phyloP scores from a whole-genome alignment of 2,329 filamentous ascomycete genomes.

The Beauveria brongniartii region DNA sequence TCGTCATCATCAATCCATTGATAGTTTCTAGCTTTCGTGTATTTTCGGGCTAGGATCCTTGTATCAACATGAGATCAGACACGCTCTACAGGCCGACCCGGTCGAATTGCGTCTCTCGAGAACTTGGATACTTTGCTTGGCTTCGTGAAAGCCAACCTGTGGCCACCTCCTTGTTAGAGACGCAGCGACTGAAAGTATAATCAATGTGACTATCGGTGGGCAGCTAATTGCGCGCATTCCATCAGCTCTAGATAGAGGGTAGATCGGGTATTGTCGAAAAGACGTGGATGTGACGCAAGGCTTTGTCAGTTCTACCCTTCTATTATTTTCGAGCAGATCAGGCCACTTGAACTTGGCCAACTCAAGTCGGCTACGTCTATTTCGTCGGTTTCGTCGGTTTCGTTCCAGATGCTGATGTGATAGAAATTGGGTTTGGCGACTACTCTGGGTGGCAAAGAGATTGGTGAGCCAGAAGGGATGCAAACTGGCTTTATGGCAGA shows the following conservation, averaged over 20 bases:
- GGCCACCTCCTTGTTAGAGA: conserved; percentile 18
- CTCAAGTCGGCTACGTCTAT: conserved; percentile 19
- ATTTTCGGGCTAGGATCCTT: background rate
- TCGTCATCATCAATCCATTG: background rate
- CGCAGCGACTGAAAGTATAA: conserved; percentile 26
- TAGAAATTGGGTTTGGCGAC: conserved; percentile 20
- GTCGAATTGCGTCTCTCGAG: conserved; percentile 14
- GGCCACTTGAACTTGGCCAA: conserved; percentile 13
- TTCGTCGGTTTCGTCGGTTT: conserved; percentile 22
- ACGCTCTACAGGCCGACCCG: conserved; percentile 5
- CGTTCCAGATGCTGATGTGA: conserved; percentile 26
- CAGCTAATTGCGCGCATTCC: conserved; percentile 29
- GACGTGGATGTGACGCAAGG: conserved; percentile 22
- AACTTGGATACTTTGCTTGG: background rate
- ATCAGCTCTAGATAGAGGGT: conserved; percentile 21
- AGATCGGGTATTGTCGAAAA: background rate
- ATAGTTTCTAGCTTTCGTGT: background rate
- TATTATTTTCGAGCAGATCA: conserved; percentile 19
- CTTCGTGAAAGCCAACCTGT: conserved; percentile 14
- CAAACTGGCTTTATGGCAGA: conserved; percentile 19
- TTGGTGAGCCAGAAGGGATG: conserved; percentile 25
- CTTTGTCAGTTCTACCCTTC: conserved; percentile 24
- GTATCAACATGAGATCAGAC: background rate
- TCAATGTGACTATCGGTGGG: conserved; percentile 23
- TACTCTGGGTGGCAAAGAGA: conserved; percentile 21